Evolutionary conservation across 2,329 filamentous ascomycete species (phyloP).

Genomic region (Botrytis pseudocinerea): DNA sequence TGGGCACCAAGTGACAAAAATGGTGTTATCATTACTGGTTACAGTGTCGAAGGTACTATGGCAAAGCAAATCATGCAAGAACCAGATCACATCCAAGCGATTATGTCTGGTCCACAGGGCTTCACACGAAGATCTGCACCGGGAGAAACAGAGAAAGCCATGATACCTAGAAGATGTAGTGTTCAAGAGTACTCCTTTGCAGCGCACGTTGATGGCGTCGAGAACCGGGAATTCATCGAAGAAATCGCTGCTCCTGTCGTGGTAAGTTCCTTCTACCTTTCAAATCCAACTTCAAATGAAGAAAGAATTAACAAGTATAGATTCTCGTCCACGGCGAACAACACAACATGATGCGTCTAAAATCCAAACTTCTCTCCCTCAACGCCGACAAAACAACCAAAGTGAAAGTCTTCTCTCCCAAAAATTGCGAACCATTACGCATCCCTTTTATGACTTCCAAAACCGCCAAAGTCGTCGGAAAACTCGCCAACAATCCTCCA

Average conservation of each 20-base stretch:
- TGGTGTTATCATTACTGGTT: constrained; percentile 97
- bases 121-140: constrained; percentile 57
- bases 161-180: constrained; percentile 90
- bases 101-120: constrained; percentile 79
- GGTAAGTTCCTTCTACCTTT: constrained; percentile 56
- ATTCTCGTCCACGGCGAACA: constrained; percentile 97
- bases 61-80: constrained; percentile 93
- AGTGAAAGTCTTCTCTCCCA: constrained; percentile 88
- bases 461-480: constrained; percentile 92
- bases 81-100: constrained; percentile 89
- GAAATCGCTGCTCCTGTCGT: constrained; percentile 90
- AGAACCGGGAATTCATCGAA: constrained; percentile 96
- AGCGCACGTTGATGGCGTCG: constrained; percentile 91
- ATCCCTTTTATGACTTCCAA: constrained; percentile 97
- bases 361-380: constrained; percentile 90
- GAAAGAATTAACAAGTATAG: constrained; percentile 47
- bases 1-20: constrained; percentile 98
- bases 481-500: constrained; percentile 78
- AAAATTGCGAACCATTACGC: constrained; percentile 90
- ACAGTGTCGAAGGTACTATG: constrained; percentile 98
- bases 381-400: constrained; percentile 77
- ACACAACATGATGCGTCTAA: constrained; percentile 96
- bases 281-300: background rate
- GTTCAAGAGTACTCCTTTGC: constrained; percentile 95
- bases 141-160: constrained; percentile 77